Evolutionary conservation across 208 protist species (phyloP).

Genomic region (Porcisia deanei): DNA sequence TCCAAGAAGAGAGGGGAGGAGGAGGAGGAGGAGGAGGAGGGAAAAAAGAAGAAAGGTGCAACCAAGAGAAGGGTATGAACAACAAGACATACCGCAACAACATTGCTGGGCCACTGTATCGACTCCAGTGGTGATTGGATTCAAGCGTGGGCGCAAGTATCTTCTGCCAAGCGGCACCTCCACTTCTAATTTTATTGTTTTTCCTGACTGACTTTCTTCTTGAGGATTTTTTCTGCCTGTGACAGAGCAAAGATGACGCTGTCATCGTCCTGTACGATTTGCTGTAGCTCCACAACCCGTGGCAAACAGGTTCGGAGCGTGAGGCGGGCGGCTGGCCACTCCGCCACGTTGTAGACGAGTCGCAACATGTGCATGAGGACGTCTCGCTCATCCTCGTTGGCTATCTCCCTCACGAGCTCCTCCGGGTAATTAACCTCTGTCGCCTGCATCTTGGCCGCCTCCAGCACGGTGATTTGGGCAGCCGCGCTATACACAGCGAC

Average conservation of each 20-base stretch:
- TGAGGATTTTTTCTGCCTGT: slow-evolving; percentile 28
- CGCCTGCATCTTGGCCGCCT: slow-evolving; percentile 72
- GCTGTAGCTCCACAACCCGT: slow-evolving; percentile 42
- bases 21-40: slow-evolving; percentile 4
- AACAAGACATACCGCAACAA: neutral
- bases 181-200: neutral
- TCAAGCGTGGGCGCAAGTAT: neutral
- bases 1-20: neutral
- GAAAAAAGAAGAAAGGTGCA: neutral
- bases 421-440: slow-evolving; percentile 44
- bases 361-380: slow-evolving; percentile 75
- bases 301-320: slow-evolving; percentile 43
- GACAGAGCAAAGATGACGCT: slow-evolving; percentile 27
- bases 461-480: slow-evolving; percentile 79
- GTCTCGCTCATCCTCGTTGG: slow-evolving; percentile 76
- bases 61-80: neutral
- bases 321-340: slow-evolving; percentile 55
- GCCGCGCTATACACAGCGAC: slow-evolving; percentile 59
- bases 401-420: slow-evolving; percentile 39
- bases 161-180: neutral
- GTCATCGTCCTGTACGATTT: slow-evolving; percentile 43
- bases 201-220: slow-evolving; percentile 18
- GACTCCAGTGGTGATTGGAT: neutral
- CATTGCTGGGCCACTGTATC: neutral
- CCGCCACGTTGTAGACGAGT: slow-evolving; percentile 63